Evolutionary conservation across 257 asterid genomes (phyloP), one percentile per base, ranked within the genome.

Genomic region (Penstemon eatonii): DNA sequence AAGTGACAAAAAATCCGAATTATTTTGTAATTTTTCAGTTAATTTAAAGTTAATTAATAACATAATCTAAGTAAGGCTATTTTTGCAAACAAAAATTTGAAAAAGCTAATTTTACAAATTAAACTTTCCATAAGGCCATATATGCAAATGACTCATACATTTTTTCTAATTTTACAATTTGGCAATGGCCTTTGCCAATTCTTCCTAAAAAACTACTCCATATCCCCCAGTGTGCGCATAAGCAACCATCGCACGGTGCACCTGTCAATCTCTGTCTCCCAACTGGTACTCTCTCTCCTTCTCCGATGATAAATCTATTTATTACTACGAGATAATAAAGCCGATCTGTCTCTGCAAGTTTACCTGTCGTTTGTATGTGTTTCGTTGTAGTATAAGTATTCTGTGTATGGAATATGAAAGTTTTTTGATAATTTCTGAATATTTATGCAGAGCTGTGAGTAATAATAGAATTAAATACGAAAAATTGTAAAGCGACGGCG

Each of bases 241-340:
- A 77, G 81, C 73, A 60, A 47, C 70, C 70, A 76, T 56, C 80
- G 74, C 63, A 45, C 63, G 74, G 65, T 69, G 76, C 69, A 18
- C 74, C 73, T 70, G 74, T 71, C 74, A 43, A 42, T 76, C 65
- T 40, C 67, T 64, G 73, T 73, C 72, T 75, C 68, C 70, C 33
- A 57, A 64, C 59, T 50, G 75, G 72, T 69, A 47, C 58, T 63
- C 67, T 68, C 56, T 68, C 71, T 63, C 62, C 56, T 41, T 69
- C 42, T 73, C 4, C 5, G 52, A 58, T 75, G 59, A 43, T 75
- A 49, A 69, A 49, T 44, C 40, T 25, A 25, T 25, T 25, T 25
- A 25, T 25, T 25, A 25, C 33, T 25, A 25, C 33, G 33, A 60
- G n/a, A 59, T 58, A 66, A 65, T 61, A 49, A 49, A 71, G 69